A percentile compares a stretch with the other conserved stretches of the same genome.
These are phyloP conservation scores for Globisporangium rhizosaccharum DNA, from an alignment of 352 stramenopile genomes.

Conservation along the genomic window DNA sequence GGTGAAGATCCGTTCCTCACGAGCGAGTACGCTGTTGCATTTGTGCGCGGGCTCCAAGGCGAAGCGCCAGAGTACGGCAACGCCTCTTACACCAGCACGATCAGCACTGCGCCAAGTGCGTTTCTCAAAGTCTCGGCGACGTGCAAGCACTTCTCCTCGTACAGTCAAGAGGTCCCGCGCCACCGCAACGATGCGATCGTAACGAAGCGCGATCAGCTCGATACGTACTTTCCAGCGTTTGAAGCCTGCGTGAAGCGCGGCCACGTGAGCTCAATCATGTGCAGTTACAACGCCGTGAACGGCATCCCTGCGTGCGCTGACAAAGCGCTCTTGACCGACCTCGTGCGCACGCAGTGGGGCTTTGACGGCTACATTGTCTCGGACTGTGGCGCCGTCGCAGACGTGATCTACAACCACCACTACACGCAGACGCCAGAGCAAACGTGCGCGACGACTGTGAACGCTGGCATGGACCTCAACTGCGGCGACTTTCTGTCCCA, in stretches of 20 bases:
- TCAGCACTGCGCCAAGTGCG: not conserved
- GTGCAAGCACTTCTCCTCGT: conserved; percentile 92
- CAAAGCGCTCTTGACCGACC: conserved; percentile 61
- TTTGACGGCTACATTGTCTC: conserved; percentile 91
- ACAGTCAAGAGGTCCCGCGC: conserved; percentile 77
- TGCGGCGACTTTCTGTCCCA: conserved; percentile 66
- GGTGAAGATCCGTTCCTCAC: conserved; percentile 90
- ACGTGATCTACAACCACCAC: conserved; percentile 74
- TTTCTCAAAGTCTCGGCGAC: conserved; percentile 81
- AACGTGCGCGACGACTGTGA: conserved; percentile 52
- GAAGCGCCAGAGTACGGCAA: conserved; percentile 26
- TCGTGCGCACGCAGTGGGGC: conserved; percentile 80
- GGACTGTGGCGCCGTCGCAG: conserved; percentile 86
- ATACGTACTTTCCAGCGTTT: conserved; percentile 89
- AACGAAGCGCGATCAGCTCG: conserved; percentile 76
- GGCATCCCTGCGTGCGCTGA: conserved; percentile 89
- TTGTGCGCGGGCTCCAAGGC: conserved; percentile 83
- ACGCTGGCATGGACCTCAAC: conserved; percentile 82
- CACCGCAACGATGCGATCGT: conserved; percentile 88
- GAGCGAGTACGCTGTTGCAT: conserved; percentile 76
- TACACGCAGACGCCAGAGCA: conserved; percentile 61
- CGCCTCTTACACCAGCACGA: not conserved
- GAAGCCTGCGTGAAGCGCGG: conserved; percentile 76
- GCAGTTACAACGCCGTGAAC: conserved; percentile 94
- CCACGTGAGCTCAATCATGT: conserved; percentile 88